Percentiles rank a stretch among this genome's conserved stretches.
Conservation (phyloP, 768 basidiomycete species). For the Mycena galopus region DNA sequence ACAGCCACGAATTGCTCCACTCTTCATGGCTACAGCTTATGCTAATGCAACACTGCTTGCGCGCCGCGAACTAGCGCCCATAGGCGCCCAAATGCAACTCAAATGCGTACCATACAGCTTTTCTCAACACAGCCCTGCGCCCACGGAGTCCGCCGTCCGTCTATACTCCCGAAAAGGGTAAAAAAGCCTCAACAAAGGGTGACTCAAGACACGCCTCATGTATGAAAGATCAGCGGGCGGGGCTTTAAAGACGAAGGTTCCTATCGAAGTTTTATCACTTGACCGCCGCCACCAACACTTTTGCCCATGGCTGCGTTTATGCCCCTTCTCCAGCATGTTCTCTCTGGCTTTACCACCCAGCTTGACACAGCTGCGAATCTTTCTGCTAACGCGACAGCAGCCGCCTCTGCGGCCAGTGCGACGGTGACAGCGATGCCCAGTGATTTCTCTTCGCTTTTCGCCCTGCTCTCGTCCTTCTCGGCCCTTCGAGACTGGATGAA, state of each 20-base stretch:
- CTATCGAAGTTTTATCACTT: conserved; percentile 25
- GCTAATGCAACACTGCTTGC: too few relatives aligned
- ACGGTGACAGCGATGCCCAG: conserved; percentile 31
- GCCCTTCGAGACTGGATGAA: conserved; percentile 66
- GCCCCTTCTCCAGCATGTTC: conserved; percentile 30
- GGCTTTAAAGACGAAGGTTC: conserved; percentile 20
- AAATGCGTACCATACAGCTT: too few relatives aligned
- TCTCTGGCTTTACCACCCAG: conserved; percentile 14
- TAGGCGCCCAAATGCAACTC: too few relatives aligned
- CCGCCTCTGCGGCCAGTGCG: conserved; percentile 2
- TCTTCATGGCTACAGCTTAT: too few relatives aligned
- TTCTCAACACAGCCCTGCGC: conserved; percentile 2
- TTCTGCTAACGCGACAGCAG: conserved; percentile 15
- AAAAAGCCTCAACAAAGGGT: background rate
- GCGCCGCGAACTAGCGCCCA: background rate
- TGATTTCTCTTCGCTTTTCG: conserved; percentile 31
- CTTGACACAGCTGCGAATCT: conserved; percentile 2
- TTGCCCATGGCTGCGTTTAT: conserved; percentile 22
- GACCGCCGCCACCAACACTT: conserved; percentile 22
- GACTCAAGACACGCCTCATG: conserved; percentile 28
- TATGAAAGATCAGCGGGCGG: conserved; percentile 14
- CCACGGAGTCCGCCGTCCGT: conserved; percentile 1
- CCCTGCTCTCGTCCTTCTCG: conserved; percentile 51
- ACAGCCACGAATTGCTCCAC: background rate
- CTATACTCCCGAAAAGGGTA: background rate